Percentiles rank a stretch among this genome's conserved stretches.
Evolutionary conservation across 306 rosid genomes (phyloP).

Genomic region (Dryas octopetala): DNA sequence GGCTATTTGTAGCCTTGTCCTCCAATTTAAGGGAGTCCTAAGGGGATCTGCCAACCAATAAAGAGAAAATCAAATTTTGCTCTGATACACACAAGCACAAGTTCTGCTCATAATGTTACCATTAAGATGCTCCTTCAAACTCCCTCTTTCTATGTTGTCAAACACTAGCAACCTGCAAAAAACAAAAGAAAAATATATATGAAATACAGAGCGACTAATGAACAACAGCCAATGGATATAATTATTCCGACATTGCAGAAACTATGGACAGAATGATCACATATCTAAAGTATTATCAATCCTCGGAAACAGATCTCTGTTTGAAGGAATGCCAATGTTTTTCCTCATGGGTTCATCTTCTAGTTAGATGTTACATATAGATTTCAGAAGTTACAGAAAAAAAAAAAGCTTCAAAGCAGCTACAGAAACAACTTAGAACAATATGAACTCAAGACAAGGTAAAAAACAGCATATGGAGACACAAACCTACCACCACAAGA

Average conservation of each 20-base stretch:
- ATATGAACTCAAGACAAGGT: background rate
- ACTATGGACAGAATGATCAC: background rate
- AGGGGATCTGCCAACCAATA: constrained; percentile 65
- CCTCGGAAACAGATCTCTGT: background rate
- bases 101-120: constrained; percentile 45
- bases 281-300: background rate
- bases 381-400: background rate
- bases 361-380: background rate
- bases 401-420: background rate
- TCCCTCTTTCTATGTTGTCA: constrained; percentile 78
- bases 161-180: constrained; percentile 70
- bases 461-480: no score
- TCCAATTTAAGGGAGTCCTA: constrained; percentile 87
- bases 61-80: constrained; percentile 20
- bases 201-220: background rate
- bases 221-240: background rate
- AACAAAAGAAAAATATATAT: background rate
- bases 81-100: constrained; percentile 15
- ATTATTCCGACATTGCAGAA: background rate
- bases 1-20: constrained; percentile 79
- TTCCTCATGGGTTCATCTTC: background rate
- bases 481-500: no score
- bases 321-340: background rate
- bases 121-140: constrained; percentile 86
- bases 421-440: background rate